A percentile compares a stretch with the other conserved stretches of the same genome.
These are phyloP conservation scores for Linum usitatissimum DNA, from an alignment of 345 rosid genomes.

Conservation along the genomic window DNA sequence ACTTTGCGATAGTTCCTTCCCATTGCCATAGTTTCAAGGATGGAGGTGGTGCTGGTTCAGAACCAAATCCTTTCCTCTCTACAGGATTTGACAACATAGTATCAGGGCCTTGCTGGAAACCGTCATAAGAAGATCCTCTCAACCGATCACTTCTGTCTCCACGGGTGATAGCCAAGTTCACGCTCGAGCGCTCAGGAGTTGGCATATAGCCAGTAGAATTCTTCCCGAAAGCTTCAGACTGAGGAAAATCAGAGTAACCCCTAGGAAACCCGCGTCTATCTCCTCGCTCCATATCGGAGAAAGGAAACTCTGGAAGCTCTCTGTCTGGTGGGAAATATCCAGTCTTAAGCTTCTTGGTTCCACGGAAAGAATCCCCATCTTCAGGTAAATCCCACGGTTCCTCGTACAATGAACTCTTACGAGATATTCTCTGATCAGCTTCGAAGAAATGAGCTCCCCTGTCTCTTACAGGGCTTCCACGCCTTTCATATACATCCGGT, in stretches of 20 bases:
- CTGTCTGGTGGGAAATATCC: constrained; percentile 48
- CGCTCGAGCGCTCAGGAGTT: constrained; percentile 25
- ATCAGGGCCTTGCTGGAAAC: constrained; percentile 32
- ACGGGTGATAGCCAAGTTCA: constrained; percentile 21
- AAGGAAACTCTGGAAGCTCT: constrained; percentile 56
- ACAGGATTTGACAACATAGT: constrained; percentile 28
- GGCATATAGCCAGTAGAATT: constrained; percentile 42
- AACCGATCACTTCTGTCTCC: constrained; percentile 37
- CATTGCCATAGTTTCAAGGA: constrained; percentile 85
- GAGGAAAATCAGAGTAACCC: constrained; percentile 42
- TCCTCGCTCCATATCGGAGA: constrained; percentile 48
- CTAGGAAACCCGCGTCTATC: constrained; percentile 40
- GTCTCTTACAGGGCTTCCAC: constrained; percentile 46
- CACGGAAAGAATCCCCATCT: constrained; percentile 46
- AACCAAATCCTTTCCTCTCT: constrained; percentile 50
- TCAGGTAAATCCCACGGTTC: constrained; percentile 74
- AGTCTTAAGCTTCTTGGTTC: constrained; percentile 57
- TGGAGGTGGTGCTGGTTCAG: constrained; percentile 41
- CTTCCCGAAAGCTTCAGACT: constrained; percentile 34
- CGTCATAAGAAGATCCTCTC: constrained; percentile 47
- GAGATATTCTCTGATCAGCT: constrained; percentile 30
- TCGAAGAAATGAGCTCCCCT: constrained; percentile 35
- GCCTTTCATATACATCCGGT: constrained; percentile 34
- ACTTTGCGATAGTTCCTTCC: constrained; percentile 96
- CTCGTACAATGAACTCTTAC: constrained; percentile 36